Base-by-base conservation (phyloP, 139 green algal species). In the Chlorella sp. region DNA sequence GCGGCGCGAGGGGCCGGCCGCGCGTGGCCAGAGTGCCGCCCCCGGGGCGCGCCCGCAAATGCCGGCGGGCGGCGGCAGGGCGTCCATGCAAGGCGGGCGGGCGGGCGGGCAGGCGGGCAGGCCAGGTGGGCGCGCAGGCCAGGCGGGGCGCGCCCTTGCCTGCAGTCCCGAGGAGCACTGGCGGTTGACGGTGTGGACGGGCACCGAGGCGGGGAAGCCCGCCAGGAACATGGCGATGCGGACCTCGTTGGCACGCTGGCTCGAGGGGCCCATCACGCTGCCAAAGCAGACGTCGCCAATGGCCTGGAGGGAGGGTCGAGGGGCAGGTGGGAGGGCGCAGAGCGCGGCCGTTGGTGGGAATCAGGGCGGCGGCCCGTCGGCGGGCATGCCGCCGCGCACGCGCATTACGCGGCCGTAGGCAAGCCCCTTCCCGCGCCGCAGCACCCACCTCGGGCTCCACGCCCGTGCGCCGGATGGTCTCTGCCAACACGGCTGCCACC, bases 211-310 rank as follows among this genome's bases (percentile, higher is more conserved):
- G 23, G 96, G 96, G 76, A 99, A 92, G 64, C 96, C 96, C 14
- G 95, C 93, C 43, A 97, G 90, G 79, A 99, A 94, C 48, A 89
- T 91, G 15, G 90, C 96, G 38, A 99, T 98, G 72, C 96, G 91
- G 46, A 80, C 90, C 90, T 99, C 93, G 73, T 95, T 98, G 50
- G 96, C 96, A 50, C 96, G 90, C 88, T 99, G 96, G 17, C 87
- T 93, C 46, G 87, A 93, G 69, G 89, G 86, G 33, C 94, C 96
- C 67, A 99, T 87, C 55, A 99, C 96, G 59, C 80, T 94, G 64
- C 96, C 96, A 29, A 99, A 88, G 11, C 98, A 94, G 23, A 99
- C 90, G 82, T 99, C 96, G 2, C 94, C 94, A 35, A 99, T 84
- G n/a, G 88, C 93, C 74, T 94, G 80, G 67, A 80, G 46, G 23